Base-by-base conservation (phyloP, 257 asterid genomes). In the Capsicum baccatum region DNA sequence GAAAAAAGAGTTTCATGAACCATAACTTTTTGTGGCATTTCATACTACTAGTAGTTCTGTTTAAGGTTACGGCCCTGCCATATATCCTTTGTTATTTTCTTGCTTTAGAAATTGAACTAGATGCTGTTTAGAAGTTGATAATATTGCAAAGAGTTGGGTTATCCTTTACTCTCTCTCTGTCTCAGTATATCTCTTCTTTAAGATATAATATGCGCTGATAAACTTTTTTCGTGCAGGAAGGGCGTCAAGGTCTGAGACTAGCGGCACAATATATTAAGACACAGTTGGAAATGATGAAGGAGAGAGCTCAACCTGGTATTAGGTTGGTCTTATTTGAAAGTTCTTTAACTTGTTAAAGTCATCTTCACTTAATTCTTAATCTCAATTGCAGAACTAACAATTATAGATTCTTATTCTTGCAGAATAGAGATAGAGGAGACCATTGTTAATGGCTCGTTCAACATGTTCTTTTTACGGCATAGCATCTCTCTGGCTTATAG, bases 391-490 rank as follows among this genome's bases (percentile, higher is more conserved):
- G 44, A 56, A 86, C 85, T 83, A 7, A 39, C 39, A 48, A 59
- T 47, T 57, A 67, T 57, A 73, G 50, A 70, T 80, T 86, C 69
- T 85, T 62, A 16, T 90, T 26, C 47, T 91, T 90, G 90, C 97
- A 94, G 98, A 91, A 88, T 94, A 88, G 98, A 94, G 90, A 90
- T 94, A 56, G 97, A 97, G 88, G 98, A 97, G 91, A 91, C 97
- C 55, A 88, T 87, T 71, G 97, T 97, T 26, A 90, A 91, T 86
- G 99, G 99, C 88, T 93, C 98, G 17, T 96, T 96, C 90, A 96
- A 86, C 85, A 94, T 96, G 98, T 59, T 87, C 35, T 93, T 94
- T 90, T 83, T 96, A 91, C 91, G 98, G 60, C 92, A 87, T 80
- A 93, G 98, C 89, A 88, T 96, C 86, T 92, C 98, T 80, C 86